phyloP scores from a whole-genome alignment of 768 basidiomycete species.

The Ramaria sp. region DNA sequence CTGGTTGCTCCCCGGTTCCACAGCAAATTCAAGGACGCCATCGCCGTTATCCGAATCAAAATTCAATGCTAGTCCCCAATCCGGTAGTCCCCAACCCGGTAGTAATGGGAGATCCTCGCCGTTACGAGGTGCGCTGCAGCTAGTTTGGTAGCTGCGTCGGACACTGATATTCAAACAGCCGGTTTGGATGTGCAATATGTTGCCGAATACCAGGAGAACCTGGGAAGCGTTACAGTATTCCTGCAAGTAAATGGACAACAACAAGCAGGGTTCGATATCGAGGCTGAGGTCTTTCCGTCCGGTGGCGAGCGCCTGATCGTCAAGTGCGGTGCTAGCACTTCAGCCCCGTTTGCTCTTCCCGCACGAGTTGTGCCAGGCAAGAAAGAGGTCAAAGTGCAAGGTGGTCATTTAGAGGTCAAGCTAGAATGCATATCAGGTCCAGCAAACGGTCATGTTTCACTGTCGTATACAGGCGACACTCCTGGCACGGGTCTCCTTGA shows the following conservation, averaged over 20 bases:
- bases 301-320: conserved; percentile 50
- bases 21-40: conserved; percentile 7
- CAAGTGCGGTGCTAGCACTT: conserved; percentile 46
- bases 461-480: conserved; percentile 27
- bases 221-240: conserved; percentile 71
- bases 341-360: conserved; percentile 47
- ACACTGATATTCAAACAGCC: conserved; percentile 7
- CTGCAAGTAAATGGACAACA: conserved; percentile 43
- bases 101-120: conserved; percentile 17
- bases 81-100: conserved; percentile 15
- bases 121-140: conserved; percentile 13
- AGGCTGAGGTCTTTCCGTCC: conserved; percentile 55
- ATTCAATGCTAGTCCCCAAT: conserved; percentile 17
- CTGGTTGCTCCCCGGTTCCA: conserved; percentile 32
- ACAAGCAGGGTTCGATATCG: conserved; percentile 34
- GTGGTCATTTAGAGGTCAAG: conserved; percentile 65
- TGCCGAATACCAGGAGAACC: conserved; percentile 78
- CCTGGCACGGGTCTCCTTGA: conserved; percentile 38
- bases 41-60: conserved; percentile 18
- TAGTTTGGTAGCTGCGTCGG: background rate
- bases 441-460: conserved; percentile 14
- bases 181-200: conserved; percentile 39
- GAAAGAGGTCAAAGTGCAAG: conserved; percentile 44
- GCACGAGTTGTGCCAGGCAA: conserved; percentile 48
- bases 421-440: conserved; percentile 24